These are phyloP conservation scores for Plectosphaerella plurivora DNA, from an alignment of 2,329 filamentous ascomycete genomes.

Conservation along the genomic window DNA sequence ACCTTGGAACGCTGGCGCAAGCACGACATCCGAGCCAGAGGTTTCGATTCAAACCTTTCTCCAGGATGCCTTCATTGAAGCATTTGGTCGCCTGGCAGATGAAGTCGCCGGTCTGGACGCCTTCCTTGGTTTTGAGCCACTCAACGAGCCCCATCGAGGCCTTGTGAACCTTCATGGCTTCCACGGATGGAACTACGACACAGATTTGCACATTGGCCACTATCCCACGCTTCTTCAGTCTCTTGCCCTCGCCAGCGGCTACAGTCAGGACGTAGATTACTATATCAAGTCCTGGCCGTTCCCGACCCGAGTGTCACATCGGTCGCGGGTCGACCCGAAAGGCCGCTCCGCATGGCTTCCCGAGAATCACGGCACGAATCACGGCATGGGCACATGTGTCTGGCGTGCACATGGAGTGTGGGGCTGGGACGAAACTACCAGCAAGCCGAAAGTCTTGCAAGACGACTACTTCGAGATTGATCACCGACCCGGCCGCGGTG, in stretches of 20 bases:
- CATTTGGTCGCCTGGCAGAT: conserved; percentile 28
- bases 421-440: conserved; percentile 26
- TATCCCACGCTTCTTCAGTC: conserved; percentile 31
- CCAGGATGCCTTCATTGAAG: conserved; percentile 26
- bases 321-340: conserved; percentile 28
- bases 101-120: conserved; percentile 25
- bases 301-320: conserved; percentile 30
- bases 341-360: conserved; percentile 28
- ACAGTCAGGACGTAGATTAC: conserved; percentile 29
- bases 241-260: conserved; percentile 34
- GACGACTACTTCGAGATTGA: conserved; percentile 31
- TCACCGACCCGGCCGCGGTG: conserved; percentile 28
- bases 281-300: conserved; percentile 37
- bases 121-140: conserved; percentile 33
- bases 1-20: background rate
- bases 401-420: conserved; percentile 34
- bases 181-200: conserved; percentile 35
- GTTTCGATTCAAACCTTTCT: conserved; percentile 23
- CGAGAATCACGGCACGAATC: conserved; percentile 11
- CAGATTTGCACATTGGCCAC: conserved; percentile 35
- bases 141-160: conserved; percentile 37
- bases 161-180: conserved; percentile 33
- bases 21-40: background rate
- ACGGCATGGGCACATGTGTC: conserved; percentile 28
- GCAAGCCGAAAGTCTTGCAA: conserved; percentile 18